Percentiles rank a stretch among this genome's conserved stretches.
Conservation (phyloP, 2,329 filamentous ascomycete genomes). For the Arthrobotrys pseudoclavata region DNA sequence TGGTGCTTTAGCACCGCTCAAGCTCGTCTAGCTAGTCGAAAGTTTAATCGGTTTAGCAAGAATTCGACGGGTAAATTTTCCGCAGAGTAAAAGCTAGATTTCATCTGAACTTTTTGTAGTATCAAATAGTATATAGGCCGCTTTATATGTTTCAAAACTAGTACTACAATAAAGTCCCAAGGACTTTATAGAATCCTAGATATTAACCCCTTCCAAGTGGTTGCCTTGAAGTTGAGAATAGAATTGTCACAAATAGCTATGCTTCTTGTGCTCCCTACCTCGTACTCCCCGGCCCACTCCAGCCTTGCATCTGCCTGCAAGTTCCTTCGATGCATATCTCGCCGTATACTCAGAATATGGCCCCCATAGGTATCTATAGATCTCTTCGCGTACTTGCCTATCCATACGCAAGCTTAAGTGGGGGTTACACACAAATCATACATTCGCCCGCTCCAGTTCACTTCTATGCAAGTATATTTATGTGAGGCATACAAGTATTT, state of each 20-base stretch:
- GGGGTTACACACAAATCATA: constrained; percentile 5
- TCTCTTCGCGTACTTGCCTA: not conserved
- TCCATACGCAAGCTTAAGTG: not conserved
- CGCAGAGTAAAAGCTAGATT: not conserved
- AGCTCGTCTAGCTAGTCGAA: not conserved
- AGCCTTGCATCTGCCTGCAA: constrained; percentile 25
- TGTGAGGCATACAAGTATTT: not conserved
- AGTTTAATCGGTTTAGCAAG: not conserved
- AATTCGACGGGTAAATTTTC: constrained; percentile 10
- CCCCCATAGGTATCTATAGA: constrained; percentile 4
- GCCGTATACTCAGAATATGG: not conserved
- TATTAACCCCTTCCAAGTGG: not conserved
- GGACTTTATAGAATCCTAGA: not conserved
- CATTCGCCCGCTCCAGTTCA: not conserved
- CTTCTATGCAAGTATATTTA: not conserved
- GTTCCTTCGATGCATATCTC: constrained; percentile 1
- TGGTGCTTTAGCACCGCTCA: not conserved
- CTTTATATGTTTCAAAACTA: constrained; percentile 3
- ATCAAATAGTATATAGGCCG: not conserved
- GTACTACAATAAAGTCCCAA: not conserved
- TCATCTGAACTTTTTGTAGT: not conserved
- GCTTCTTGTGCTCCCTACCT: not conserved
- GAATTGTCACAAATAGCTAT: not conserved
- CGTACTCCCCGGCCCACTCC: not conserved
- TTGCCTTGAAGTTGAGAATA: not conserved